Base-by-base conservation (phyloP, 371 early-diverging fungal genomes). In the Circinella minor region DNA sequence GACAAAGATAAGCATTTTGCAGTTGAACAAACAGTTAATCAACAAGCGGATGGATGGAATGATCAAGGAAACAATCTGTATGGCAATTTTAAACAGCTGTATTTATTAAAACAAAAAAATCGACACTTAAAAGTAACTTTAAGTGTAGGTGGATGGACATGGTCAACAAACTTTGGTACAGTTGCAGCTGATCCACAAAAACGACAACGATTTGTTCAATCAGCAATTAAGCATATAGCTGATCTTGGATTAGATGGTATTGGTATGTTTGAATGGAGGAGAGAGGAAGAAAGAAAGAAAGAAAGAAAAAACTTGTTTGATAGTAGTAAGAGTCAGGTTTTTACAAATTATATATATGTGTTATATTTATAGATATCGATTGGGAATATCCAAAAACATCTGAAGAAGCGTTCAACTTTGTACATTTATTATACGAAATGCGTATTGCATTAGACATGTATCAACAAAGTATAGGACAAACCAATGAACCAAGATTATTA, bases 141-240 rank as follows among this genome's bases (percentile, higher is more conserved):
- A 1, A 91, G 93, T 61, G 87, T 96, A 48, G 97, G 97, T 20
- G 96, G 97, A 3, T 95, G 95, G 95, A 90, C 93, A 4, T 91
- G 89, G 89, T 93, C 94, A 3, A 92, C 90, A 61, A 85, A 91
- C 66, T 98, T 98, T 77, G 91, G 93, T 3, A 82, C 82, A 0
- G 92, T 95, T 51, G 87, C 88, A 0, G 76, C 90, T 1, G 79
- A 81, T 70, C 81, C 86, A 4, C 76, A 74, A 9, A 83, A 82
- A 62, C 79, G 93, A 37, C 74, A 83, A 66, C 78, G 77, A 7
- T 93, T 95, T 81, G 87, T 92, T 18, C 70, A 77, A 15, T 82
- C 86, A 1, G 83, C 91, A 20, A 74, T 93, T 15, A 81, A 83
- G 27, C 70, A 91, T 18, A 66, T 94, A 48, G 80, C 85, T 59